These are phyloP conservation scores for Saturnispora silvae DNA, from an alignment of 805 yeast genomes.

Conservation along the genomic window DNA sequence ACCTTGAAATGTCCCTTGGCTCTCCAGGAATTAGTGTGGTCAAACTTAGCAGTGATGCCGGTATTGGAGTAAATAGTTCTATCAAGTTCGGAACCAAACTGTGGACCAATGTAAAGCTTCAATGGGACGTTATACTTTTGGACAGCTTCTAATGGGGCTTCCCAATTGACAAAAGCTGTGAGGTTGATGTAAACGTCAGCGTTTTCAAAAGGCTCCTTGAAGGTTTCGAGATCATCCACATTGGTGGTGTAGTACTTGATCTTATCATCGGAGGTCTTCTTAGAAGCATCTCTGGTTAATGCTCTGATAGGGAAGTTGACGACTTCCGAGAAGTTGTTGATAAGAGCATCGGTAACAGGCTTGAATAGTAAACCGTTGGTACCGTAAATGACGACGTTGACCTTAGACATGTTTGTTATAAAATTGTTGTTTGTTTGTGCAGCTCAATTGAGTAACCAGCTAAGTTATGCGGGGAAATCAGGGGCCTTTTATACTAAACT, in stretches of 20 bases:
- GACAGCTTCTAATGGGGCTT: conserved; percentile 31
- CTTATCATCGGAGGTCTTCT: conserved; percentile 23
- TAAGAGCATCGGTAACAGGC: conserved; percentile 35
- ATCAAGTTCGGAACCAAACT: conserved; percentile 41
- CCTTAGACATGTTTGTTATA: conserved; percentile 16
- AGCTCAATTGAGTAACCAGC: neutral
- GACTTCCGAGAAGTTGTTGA: conserved; percentile 27
- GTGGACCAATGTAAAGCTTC: conserved; percentile 48
- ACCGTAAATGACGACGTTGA: conserved; percentile 42
- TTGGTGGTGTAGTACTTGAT: conserved; percentile 32
- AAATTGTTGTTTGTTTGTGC: neutral
- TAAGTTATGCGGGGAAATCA: neutral
- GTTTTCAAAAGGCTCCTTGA: conserved; percentile 32
- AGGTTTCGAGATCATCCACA: conserved; percentile 20
- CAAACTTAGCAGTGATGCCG: conserved; percentile 19
- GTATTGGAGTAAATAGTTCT: conserved; percentile 15
- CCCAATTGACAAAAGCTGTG: conserved; percentile 22
- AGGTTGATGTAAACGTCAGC: conserved; percentile 43
- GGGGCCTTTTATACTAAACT: neutral
- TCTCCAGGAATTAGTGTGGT: conserved; percentile 32
- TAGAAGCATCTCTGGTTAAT: conserved; percentile 32
- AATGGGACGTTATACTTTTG: conserved; percentile 26
- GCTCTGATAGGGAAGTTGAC: conserved; percentile 37
- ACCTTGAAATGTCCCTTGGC: conserved; percentile 34
- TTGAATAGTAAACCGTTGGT: conserved; percentile 41